Conservation (phyloP, 73 alveolate species). For the Tetrahymena borealis region DNA sequence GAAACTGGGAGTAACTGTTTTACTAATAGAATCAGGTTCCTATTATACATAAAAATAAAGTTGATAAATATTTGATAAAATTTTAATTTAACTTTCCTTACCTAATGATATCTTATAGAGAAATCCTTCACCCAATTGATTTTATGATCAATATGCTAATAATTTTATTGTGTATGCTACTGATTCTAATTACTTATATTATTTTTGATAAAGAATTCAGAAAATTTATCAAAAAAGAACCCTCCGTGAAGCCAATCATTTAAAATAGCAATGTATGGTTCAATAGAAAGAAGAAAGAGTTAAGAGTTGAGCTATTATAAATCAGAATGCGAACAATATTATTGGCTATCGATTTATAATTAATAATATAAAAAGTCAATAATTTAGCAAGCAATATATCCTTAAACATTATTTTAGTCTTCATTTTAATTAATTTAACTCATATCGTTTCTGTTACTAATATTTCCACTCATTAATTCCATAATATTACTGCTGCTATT, state of each 20-base stretch:
- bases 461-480: not conserved
- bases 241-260: not conserved
- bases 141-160: not conserved
- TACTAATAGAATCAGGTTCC: not conserved
- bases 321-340: not conserved
- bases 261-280: not conserved
- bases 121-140: not conserved
- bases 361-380: not conserved
- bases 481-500: not conserved
- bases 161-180: not conserved
- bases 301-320: not conserved
- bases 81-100: not conserved
- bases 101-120: not conserved
- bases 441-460: no score
- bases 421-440: not conserved
- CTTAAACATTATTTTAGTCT: not conserved
- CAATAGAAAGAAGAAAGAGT: not conserved
- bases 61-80: not conserved
- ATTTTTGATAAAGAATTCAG: not conserved
- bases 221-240: not conserved
- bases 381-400: not conserved
- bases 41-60: not conserved
- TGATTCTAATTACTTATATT: not conserved
- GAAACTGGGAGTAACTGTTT: not conserved
- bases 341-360: not conserved